phyloP scores from a whole-genome alignment of 805 yeast genomes.

The Candida tallmaniae region DNA sequence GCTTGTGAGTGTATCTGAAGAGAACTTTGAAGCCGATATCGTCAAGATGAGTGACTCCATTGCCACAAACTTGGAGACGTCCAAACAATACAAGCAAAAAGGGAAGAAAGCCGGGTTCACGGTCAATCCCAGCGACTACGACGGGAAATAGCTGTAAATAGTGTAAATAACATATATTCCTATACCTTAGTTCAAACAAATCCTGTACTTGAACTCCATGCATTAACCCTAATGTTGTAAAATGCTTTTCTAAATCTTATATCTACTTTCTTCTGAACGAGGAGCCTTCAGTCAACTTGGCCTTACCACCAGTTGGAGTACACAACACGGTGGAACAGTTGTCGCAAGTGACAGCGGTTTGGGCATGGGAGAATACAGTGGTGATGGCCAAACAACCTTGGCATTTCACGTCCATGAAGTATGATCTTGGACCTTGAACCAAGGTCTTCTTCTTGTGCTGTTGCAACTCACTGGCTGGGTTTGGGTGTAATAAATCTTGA shows the following conservation, averaged over 20 bases:
- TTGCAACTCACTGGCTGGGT: slow-evolving; percentile 91
- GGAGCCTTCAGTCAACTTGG: slow-evolving; percentile 97
- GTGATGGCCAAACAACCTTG: slow-evolving; percentile 99
- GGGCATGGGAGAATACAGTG: slow-evolving; percentile 99
- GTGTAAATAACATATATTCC: slow-evolving; percentile 1
- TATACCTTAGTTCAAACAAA: background rate
- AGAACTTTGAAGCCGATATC: slow-evolving; percentile 22
- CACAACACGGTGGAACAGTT: slow-evolving; percentile 96
- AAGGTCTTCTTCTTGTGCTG: slow-evolving; percentile 96
- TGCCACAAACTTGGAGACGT: slow-evolving; percentile 28
- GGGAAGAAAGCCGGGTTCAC: slow-evolving; percentile 23
- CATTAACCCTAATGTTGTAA: background rate
- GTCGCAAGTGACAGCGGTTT: slow-evolving; percentile 99
- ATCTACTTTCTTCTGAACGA: slow-evolving; percentile 97
- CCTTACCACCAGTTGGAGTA: slow-evolving; percentile 99
- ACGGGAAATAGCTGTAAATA: slow-evolving; percentile 15
- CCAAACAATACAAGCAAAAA: slow-evolving; percentile 26
- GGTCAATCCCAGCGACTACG: slow-evolving; percentile 15
- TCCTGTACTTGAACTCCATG: background rate
- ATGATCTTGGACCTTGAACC: slow-evolving; percentile 97
- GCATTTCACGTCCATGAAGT: slow-evolving; percentile 99
- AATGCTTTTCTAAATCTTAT: background rate
- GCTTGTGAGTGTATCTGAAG: slow-evolving; percentile 20
- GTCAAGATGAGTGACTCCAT: slow-evolving; percentile 21
- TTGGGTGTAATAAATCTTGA: slow-evolving; percentile 97